Conservation (phyloP, 169 alveolate genomes). For the Hepatocystis sp. region DNA sequence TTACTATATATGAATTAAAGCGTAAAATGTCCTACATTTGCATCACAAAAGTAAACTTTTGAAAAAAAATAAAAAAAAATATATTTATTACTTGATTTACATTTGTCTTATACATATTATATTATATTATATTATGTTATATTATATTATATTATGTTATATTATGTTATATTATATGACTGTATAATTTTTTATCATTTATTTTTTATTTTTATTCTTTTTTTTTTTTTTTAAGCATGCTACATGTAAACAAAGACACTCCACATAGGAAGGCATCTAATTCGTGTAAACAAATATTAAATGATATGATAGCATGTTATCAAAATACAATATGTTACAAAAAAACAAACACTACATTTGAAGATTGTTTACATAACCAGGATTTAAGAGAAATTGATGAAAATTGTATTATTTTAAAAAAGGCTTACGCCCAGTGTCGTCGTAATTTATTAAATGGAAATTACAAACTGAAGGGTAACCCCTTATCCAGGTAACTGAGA, state of each 20-base stretch:
- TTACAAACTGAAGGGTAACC: constrained; percentile 82
- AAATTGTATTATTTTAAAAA: constrained; percentile 83
- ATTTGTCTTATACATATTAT: too few species aligned
- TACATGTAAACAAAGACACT: constrained; percentile 79
- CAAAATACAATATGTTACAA: constrained; percentile 81
- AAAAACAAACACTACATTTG: constrained; percentile 78
- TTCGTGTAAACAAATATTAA: constrained; percentile 84
- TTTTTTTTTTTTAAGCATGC: constrained; percentile 23
- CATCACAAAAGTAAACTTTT: too few species aligned
- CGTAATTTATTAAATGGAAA: constrained; percentile 85
- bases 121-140: too few species aligned
- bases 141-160: too few species aligned
- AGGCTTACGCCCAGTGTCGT: constrained; percentile 88
- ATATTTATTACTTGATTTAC: too few species aligned
- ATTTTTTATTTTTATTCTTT: constrained; percentile 4
- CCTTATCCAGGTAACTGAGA: constrained; percentile 77
- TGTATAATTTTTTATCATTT: neutral
- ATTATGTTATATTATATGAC: too few species aligned
- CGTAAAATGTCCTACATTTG: too few species aligned
- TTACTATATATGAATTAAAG: too few species aligned
- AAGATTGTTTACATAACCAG: constrained; percentile 83
- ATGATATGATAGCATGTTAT: constrained; percentile 87
- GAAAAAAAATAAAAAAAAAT: too few species aligned
- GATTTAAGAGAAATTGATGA: constrained; percentile 83
- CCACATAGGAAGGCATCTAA: constrained; percentile 89